phyloP scores from a whole-genome alignment of 176 grass and related monocot genomes.

The Zoysia japonica region DNA sequence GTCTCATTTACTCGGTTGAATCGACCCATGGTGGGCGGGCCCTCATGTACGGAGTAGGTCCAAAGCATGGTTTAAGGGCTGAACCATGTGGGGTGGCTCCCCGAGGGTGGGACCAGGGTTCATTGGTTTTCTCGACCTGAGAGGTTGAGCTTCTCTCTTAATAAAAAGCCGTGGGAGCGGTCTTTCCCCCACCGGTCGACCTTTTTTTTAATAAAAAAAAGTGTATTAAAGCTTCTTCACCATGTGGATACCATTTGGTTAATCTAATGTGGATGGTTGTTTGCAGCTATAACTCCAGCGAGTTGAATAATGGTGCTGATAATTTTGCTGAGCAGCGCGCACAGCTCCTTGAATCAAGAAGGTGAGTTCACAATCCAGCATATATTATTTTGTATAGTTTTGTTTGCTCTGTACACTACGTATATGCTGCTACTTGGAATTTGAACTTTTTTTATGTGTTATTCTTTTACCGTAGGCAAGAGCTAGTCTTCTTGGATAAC shows the following conservation, averaged over 20 bases:
- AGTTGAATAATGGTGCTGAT: constrained; percentile 54
- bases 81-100: too few relatives aligned
- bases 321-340: constrained; percentile 61
- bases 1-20: too few relatives aligned
- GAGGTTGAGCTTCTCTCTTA: too few relatives aligned
- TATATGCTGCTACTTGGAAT: neutral
- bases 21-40: too few relatives aligned
- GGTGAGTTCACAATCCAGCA: constrained; percentile 20
- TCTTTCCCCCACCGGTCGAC: too few relatives aligned
- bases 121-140: too few relatives aligned
- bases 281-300: constrained; percentile 76
- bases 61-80: too few relatives aligned
- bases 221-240: neutral
- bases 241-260: constrained; percentile 21
- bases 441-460: neutral
- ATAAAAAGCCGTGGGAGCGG: too few relatives aligned
- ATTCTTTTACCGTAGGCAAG: constrained; percentile 53
- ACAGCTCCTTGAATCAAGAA: constrained; percentile 64
- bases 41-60: too few relatives aligned
- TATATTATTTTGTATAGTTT: neutral
- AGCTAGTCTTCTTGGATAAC: constrained; percentile 81
- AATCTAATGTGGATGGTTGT: constrained; percentile 22
- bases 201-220: neutral
- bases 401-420: neutral
- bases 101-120: too few relatives aligned